Conservation (phyloP, 1,284 basidiomycete genomes). For the Cryptococcus jaspeensis region DNA sequence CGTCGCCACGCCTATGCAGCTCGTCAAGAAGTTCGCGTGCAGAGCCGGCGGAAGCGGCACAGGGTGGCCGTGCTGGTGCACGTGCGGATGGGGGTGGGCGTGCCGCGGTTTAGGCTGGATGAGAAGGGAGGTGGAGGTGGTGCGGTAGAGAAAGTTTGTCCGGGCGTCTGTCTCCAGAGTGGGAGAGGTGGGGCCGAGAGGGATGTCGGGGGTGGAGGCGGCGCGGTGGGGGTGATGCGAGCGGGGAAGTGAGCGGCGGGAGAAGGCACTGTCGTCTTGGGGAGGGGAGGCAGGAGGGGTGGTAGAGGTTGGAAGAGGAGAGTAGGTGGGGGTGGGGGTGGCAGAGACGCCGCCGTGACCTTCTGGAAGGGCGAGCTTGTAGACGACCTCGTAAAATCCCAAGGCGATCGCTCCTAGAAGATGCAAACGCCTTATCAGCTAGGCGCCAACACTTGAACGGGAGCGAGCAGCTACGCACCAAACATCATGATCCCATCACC, state of each 20-base stretch:
- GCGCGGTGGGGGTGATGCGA: background rate
- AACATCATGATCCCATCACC: slow-evolving; percentile 50
- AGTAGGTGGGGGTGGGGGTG: slow-evolving; percentile 6
- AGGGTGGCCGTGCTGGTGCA: background rate
- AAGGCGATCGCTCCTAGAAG: slow-evolving; percentile 41
- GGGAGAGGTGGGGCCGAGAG: background rate
- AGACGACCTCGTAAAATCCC: slow-evolving; percentile 52
- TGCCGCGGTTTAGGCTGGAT: background rate
- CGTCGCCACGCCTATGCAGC: slow-evolving; percentile 47
- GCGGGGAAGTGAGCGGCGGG: background rate
- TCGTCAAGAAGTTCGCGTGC: slow-evolving; percentile 51
- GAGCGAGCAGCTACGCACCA: slow-evolving; percentile 26
- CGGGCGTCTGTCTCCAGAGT: slow-evolving; percentile 1
- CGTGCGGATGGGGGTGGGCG: background rate
- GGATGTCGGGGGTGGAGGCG: slow-evolving; percentile 7
- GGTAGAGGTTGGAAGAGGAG: slow-evolving; percentile 9
- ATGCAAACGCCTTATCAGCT: background rate
- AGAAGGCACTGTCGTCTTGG: background rate
- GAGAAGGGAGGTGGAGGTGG: slow-evolving; percentile 5
- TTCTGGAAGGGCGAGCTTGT: slow-evolving; percentile 50
- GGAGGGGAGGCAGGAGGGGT: slow-evolving; percentile 1
- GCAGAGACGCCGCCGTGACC: slow-evolving; percentile 34
- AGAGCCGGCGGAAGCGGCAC: slow-evolving; percentile 42
- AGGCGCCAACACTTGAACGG: background rate
- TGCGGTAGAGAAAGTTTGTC: slow-evolving; percentile 5